Percentiles rank a stretch among this genome's conserved stretches.
These are phyloP conservation scores for Petunia axillaris DNA, from an alignment of 257 asterid genomes.

Conservation along the genomic window DNA sequence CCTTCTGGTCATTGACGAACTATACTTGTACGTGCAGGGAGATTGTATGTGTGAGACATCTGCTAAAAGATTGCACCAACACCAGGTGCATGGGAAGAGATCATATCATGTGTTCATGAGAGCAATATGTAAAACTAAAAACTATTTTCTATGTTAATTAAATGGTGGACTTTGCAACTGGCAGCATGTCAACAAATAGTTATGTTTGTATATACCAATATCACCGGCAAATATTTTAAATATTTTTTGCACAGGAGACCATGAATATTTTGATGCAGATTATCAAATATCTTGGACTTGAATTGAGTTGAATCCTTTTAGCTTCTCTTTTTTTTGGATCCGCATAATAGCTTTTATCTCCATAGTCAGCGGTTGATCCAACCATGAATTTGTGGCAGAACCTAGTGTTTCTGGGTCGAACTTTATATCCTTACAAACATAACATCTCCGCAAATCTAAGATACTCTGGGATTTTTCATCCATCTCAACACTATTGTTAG, in stretches of 20 bases:
- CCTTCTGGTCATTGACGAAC: not conserved
- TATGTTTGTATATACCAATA: slow-evolving; percentile 5
- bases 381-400: not conserved
- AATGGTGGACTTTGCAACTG: slow-evolving; percentile 22
- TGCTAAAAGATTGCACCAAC: slow-evolving; percentile 6
- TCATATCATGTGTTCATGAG: slow-evolving; percentile 17
- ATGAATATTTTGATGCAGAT: not conserved
- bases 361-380: not conserved
- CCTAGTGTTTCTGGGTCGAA: not conserved
- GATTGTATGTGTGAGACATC: slow-evolving; percentile 9
- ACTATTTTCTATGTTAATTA: not conserved
- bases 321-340: not conserved
- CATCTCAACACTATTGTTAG: not conserved
- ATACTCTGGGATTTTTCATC: not conserved
- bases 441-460: too few relatives aligned
- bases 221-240: not conserved
- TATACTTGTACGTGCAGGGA: slow-evolving; percentile 1
- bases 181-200: slow-evolving; percentile 21
- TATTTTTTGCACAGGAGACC: not conserved
- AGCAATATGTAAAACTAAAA: not conserved
- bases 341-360: not conserved
- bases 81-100: slow-evolving; percentile 18
- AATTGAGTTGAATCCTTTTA: not conserved
- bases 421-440: not conserved
- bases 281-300: not conserved